Conservation (phyloP, 2,329 filamentous ascomycete genomes). For the Pleoardoris graminearum region DNA sequence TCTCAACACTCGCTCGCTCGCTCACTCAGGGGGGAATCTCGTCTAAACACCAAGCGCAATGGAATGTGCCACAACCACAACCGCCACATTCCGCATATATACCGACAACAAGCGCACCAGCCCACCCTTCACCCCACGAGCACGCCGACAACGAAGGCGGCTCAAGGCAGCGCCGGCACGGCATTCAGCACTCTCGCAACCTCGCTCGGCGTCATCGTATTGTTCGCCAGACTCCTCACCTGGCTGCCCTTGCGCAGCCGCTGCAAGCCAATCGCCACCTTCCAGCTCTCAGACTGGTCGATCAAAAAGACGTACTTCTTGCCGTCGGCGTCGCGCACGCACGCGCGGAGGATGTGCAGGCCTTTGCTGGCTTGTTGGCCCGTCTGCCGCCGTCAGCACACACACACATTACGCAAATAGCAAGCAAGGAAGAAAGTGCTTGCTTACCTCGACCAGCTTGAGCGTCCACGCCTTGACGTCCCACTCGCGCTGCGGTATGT, state of each 20-base stretch:
- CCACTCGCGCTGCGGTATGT: slow-evolving; percentile 95
- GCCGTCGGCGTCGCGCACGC: slow-evolving; percentile 61
- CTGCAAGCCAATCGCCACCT: slow-evolving; percentile 62
- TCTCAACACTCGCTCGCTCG: slow-evolving; percentile 6
- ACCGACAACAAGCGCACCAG: not conserved
- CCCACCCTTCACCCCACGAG: too few relatives aligned
- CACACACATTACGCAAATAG: not conserved
- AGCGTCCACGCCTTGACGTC: slow-evolving; percentile 98
- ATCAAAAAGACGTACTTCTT: slow-evolving; percentile 66
- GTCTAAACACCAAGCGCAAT: not conserved
- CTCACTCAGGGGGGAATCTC: not conserved
- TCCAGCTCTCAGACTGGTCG: slow-evolving; percentile 63
- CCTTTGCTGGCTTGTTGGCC: slow-evolving; percentile 51
- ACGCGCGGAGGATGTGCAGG: slow-evolving; percentile 60
- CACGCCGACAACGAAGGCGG: too few relatives aligned
- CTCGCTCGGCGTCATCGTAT: slow-evolving; percentile 54
- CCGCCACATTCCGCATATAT: not conserved
- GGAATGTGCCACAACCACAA: not conserved
- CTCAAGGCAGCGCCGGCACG: too few relatives aligned
- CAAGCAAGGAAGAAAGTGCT: not conserved
- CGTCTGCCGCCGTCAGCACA: slow-evolving; percentile 33
- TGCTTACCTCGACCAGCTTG: slow-evolving; percentile 75
- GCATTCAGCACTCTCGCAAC: slow-evolving; percentile 44
- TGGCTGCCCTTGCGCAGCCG: slow-evolving; percentile 59
- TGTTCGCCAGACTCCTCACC: slow-evolving; percentile 58